Evolutionary conservation across 2,329 filamentous ascomycete genomes (phyloP).

Genomic region (Elsinoe ampelina): DNA sequence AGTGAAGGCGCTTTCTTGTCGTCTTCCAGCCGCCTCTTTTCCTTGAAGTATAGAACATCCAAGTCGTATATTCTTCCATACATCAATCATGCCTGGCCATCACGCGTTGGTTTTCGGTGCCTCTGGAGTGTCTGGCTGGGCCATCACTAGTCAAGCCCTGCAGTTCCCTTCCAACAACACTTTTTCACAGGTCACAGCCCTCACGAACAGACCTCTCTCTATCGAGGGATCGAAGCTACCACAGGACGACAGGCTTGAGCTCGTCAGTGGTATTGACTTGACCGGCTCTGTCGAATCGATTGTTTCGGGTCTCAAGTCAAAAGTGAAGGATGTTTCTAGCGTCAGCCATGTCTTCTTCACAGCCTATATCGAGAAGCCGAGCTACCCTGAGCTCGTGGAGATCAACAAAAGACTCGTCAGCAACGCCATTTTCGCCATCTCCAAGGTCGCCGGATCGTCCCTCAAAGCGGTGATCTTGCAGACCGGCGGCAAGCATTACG

Average conservation of each 20-base stretch:
- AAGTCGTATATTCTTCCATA: not conserved
- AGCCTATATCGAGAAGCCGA: conserved; percentile 17
- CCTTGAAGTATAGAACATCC: too few species aligned
- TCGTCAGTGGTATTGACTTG: conserved; percentile 36
- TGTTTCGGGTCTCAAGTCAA: conserved; percentile 19
- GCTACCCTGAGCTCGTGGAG: conserved; percentile 16
- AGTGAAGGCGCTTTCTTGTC: too few species aligned
- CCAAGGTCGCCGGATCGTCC: conserved; percentile 23
- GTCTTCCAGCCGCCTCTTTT: too few species aligned
- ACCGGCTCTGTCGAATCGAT: conserved; percentile 22
- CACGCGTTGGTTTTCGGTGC: conserved; percentile 32
- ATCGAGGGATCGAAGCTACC: conserved; percentile 30
- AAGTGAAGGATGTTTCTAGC: conserved; percentile 28
- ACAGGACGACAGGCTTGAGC: conserved; percentile 32
- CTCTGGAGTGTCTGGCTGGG: conserved; percentile 42
- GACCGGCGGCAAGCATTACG: conserved; percentile 32
- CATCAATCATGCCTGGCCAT: not conserved
- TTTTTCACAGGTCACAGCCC: conserved; percentile 39
- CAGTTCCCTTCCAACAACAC: conserved; percentile 36
- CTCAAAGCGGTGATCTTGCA: conserved; percentile 32
- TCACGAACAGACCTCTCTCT: conserved; percentile 37
- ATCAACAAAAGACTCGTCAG: conserved; percentile 16
- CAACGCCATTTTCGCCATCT: conserved; percentile 18
- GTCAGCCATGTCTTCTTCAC: conserved; percentile 38
- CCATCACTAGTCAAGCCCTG: conserved; percentile 39